phyloP scores from a whole-genome alignment of 225 moss, liverwort and hornwort species.

The Climacium dendroides region DNA sequence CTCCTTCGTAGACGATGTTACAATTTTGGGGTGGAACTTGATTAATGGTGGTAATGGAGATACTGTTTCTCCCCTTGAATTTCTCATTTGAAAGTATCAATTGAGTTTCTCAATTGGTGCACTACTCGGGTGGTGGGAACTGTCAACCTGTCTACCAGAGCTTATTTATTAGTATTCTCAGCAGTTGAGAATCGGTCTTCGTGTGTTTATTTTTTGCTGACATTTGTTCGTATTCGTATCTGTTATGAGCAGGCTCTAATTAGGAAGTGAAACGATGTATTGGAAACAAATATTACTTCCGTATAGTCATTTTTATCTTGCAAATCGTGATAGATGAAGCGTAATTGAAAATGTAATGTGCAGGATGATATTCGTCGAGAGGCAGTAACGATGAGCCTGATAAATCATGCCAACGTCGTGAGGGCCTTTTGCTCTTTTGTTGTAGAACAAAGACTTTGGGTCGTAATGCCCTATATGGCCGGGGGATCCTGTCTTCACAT shows the following conservation, averaged over 20 bases:
- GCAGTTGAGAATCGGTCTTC: not conserved
- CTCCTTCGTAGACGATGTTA: not conserved
- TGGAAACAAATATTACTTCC: not conserved
- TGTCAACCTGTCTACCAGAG: not conserved
- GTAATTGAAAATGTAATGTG: not conserved
- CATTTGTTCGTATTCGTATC: not conserved
- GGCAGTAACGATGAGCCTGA: constrained; percentile 89
- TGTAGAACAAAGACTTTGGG: constrained; percentile 72
- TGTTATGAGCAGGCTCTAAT: not conserved
- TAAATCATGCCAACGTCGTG: constrained; percentile 81
- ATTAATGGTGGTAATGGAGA: not conserved
- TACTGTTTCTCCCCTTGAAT: not conserved
- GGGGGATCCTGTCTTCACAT: constrained; percentile 94
- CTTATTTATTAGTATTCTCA: not conserved
- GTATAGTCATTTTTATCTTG: not conserved
- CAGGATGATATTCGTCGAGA: constrained; percentile 88
- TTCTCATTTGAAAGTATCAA: not conserved
- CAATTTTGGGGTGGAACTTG: not conserved
- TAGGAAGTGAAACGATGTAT: not conserved
- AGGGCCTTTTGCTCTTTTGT: constrained; percentile 85
- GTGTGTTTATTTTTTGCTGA: not conserved
- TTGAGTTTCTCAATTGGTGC: not conserved
- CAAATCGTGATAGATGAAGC: not conserved
- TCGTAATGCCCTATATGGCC: constrained; percentile 87
- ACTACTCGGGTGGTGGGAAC: not conserved